A percentile compares a stretch with the other conserved stretches of the same genome.
Conservation (phyloP, 768 basidiomycete species). For the Pholiota conissans region DNA sequence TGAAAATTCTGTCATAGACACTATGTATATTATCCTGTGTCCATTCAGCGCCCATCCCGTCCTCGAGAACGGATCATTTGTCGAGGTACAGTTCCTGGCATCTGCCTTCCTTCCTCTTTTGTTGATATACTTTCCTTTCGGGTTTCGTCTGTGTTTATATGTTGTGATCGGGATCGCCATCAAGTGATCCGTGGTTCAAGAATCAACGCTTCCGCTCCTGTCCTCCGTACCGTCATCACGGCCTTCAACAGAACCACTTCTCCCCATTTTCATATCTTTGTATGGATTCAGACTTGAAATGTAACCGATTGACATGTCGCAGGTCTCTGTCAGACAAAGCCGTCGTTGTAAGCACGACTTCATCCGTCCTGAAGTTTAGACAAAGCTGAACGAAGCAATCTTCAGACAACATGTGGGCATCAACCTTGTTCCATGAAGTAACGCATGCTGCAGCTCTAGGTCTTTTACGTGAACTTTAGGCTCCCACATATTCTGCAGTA, state of each 20-base stretch:
- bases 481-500: slow-evolving; percentile 87
- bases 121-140: slow-evolving; percentile 11
- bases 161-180: neutral
- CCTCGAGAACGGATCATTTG: neutral
- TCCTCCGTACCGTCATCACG: neutral
- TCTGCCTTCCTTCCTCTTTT: slow-evolving; percentile 7
- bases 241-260: neutral
- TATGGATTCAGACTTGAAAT: slow-evolving; percentile 82
- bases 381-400: too few relatives aligned
- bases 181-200: neutral
- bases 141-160: neutral
- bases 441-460: neutral
- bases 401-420: slow-evolving; percentile 29
- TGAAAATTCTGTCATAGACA: too few relatives aligned
- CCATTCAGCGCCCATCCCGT: neutral
- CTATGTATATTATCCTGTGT: too few relatives aligned
- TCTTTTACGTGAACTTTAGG: slow-evolving; percentile 38
- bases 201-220: neutral
- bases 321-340: slow-evolving; percentile 71
- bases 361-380: neutral
- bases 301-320: slow-evolving; percentile 79
- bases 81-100: neutral
- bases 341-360: slow-evolving; percentile 63
- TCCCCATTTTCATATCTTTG: neutral
- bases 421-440: neutral